phyloP scores from a whole-genome alignment of 352 stramenopile species.

The Globisporangium ultimum region DNA sequence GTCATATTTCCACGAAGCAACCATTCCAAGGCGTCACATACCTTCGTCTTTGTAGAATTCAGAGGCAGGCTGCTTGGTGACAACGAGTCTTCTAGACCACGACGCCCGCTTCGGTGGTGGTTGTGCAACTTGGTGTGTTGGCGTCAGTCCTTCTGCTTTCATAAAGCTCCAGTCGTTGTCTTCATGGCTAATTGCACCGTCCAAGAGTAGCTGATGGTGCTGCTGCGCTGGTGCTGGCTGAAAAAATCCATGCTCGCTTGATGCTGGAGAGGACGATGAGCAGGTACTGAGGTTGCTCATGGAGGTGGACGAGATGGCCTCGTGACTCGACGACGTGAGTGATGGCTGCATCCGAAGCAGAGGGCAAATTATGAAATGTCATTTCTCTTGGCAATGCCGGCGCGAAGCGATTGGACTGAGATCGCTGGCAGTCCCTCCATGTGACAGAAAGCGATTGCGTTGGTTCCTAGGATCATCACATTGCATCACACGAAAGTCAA shows the following conservation, averaged over 20 bases:
- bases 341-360: constrained; percentile 12
- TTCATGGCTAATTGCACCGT: neutral
- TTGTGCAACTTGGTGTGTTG: neutral
- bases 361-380: constrained; percentile 13
- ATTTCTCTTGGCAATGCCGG: neutral
- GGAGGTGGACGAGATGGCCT: constrained; percentile 12
- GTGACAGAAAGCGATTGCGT: neutral
- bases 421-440: neutral
- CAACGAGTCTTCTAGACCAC: constrained; percentile 74
- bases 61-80: constrained; percentile 79
- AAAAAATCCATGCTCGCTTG: constrained; percentile 11
- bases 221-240: constrained; percentile 4
- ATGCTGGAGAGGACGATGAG: neutral
- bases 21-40: constrained; percentile 1
- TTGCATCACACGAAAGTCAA: neutral
- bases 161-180: constrained; percentile 15
- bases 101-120: constrained; percentile 32
- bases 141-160: constrained; percentile 6
- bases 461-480: neutral
- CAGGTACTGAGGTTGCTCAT: constrained; percentile 1
- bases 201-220: neutral
- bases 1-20: neutral
- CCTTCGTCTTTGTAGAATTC: constrained; percentile 90
- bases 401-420: neutral
- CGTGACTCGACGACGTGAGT: constrained; percentile 2